A percentile compares a stretch with the other conserved stretches of the same genome.
phyloP scores from a whole-genome alignment of 192 early-diverging fungal species.

The Umbelopsis vinacea region DNA sequence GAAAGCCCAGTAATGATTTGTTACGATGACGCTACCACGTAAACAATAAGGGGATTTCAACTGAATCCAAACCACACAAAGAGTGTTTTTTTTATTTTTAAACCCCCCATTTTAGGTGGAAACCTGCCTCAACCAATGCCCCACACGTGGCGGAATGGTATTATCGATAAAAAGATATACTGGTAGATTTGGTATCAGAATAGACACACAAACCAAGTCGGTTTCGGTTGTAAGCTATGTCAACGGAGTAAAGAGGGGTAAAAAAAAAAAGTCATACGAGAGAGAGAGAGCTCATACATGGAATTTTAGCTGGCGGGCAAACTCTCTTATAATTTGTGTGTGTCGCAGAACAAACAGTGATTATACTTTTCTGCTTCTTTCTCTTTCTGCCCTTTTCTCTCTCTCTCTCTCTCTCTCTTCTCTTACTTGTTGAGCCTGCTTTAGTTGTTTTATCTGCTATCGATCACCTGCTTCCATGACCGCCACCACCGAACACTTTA shows the following conservation, averaged over 20 bases:
- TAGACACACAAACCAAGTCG: no score
- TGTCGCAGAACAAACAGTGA: slow-evolving; percentile 5
- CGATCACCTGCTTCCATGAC: no score
- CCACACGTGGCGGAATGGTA: slow-evolving; percentile 3
- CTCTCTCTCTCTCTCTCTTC: background rate
- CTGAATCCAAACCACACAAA: no score
- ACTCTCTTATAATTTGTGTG: no score
- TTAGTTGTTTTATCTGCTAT: no score
- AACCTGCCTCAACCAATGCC: background rate
- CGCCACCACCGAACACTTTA: slow-evolving; percentile 30
- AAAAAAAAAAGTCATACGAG: background rate
- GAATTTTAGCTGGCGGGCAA: no score
- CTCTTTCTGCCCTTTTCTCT: background rate
- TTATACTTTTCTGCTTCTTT: background rate
- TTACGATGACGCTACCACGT: background rate
- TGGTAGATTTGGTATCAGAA: no score
- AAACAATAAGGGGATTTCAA: no score
- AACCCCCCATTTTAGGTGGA: background rate
- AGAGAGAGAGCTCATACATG: no score
- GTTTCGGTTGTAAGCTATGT: background rate
- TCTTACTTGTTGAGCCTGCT: background rate
- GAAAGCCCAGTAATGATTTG: no score
- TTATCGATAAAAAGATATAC: no score
- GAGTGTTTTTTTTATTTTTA: no score
- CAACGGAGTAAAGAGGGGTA: slow-evolving; percentile 17